phyloP scores from a whole-genome alignment of 208 protist genomes.

The Leishmania braziliensis region DNA sequence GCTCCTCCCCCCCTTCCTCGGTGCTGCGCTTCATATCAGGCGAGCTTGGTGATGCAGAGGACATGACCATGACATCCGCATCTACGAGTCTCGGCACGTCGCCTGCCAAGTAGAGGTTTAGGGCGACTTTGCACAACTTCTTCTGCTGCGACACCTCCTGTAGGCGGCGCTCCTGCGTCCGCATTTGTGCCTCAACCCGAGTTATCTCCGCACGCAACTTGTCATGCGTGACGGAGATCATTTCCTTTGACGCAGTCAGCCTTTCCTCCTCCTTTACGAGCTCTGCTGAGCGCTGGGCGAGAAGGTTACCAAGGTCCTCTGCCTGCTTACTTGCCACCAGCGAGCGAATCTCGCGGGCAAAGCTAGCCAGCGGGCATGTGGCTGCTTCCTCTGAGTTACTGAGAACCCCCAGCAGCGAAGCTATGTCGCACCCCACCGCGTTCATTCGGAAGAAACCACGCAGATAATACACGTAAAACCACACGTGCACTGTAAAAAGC shows the following conservation, averaged over 20 bases:
- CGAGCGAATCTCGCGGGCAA: constrained; percentile 55
- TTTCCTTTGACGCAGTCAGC: constrained; percentile 47
- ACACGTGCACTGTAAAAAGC: background rate
- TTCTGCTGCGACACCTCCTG: constrained; percentile 71
- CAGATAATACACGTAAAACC: background rate
- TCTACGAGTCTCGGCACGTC: constrained; percentile 54
- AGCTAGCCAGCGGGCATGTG: constrained; percentile 62
- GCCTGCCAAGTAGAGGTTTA: constrained; percentile 72
- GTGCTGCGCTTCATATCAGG: constrained; percentile 31
- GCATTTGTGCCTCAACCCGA: constrained; percentile 82
- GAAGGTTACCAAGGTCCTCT: constrained; percentile 51
- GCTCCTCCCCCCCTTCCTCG: constrained; percentile 38
- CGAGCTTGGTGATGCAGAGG: constrained; percentile 9
- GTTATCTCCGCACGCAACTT: constrained; percentile 79
- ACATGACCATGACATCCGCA: constrained; percentile 20
- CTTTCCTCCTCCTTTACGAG: constrained; percentile 76
- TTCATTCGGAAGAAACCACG: constrained; percentile 11
- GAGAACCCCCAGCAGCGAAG: constrained; percentile 64
- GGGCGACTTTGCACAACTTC: constrained; percentile 69
- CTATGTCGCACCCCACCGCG: constrained; percentile 52
- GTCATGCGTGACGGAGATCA: constrained; percentile 66
- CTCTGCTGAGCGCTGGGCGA: constrained; percentile 59
- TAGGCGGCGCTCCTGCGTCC: constrained; percentile 55
- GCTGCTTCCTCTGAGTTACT: constrained; percentile 46
- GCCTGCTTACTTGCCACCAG: constrained; percentile 20